Base-by-base conservation (phyloP, 2,329 filamentous ascomycete species). In the Aspergillus chevalieri region DNA sequence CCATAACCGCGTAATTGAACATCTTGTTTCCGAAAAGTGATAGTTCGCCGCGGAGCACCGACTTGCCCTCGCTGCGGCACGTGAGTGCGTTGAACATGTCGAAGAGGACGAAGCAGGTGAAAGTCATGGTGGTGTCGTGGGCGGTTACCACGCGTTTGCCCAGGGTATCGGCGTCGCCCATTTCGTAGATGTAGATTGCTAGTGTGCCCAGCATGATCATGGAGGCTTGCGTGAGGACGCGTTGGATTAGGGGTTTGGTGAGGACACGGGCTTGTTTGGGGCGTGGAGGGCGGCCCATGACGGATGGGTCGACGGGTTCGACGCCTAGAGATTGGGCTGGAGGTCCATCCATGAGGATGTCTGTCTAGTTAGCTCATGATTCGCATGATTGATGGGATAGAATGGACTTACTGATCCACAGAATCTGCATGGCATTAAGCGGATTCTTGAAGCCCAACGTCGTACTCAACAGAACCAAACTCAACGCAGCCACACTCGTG, bases 61-160 rank as follows among this genome's bases (percentile, higher is more conserved):
- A 94, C 69, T 97, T 97, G 54, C 81, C 84, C 65, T 95, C 91
- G 6, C 87, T 94, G 44, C 93, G 88, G 71, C 93, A 98, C 14
- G 89, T 86, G 19, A 98, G 78, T 1, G 93, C 93, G 70, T 98
- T 97, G 78, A 97, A 96, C 93, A 98, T 98, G 76, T 98, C 93
- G 70, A 97, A 98, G 47, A 98, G 81, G 43, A 98, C 93, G 65
- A 98, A 98, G 72, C 91, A 95, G 5, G 93, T 98, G 67, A 98
- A 98, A 0, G 93, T 97, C 87, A 98, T 96, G 56, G 93, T 98
- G 1, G 93, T 98, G 72, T 98, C 93, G 59, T 94, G 89, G 45
- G 89, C 88, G 1, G 86, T 94, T 51, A 97, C 87, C 51, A 85
- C 76, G 48, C 89, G 66, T 3, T 69, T 67, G n/a, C 66, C 68